Conservation (phyloP, 345 rosid species). For the Populus alba region DNA sequence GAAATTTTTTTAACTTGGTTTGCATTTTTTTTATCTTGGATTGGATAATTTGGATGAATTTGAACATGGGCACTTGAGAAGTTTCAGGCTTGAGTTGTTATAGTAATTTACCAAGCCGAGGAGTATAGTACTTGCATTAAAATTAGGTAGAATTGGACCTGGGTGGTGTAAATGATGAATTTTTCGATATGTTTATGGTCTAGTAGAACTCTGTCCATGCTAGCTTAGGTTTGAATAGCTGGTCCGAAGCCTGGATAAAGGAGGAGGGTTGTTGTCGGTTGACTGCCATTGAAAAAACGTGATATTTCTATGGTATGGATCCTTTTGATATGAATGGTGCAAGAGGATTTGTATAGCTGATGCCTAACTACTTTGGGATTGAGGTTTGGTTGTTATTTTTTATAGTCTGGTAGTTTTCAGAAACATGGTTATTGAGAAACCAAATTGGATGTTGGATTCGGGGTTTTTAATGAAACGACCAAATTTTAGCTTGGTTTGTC, state of each 20-base stretch:
- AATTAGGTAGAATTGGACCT: neutral
- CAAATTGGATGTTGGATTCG: too few relatives aligned
- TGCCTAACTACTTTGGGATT: too few relatives aligned
- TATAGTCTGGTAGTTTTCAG: too few relatives aligned
- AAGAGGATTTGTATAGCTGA: too few relatives aligned
- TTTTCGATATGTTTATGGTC: neutral
- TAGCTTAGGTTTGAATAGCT: neutral
- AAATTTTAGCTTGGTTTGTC: neutral
- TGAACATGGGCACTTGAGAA: neutral
- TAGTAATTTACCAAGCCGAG: neutral
- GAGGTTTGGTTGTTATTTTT: too few relatives aligned
- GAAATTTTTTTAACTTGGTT: neutral
- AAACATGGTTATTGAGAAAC: too few relatives aligned
- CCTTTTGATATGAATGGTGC: too few relatives aligned
- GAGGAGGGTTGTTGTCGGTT: neutral
- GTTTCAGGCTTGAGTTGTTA: neutral
- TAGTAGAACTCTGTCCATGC: neutral
- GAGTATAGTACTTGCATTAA: neutral
- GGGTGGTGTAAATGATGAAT: neutral
- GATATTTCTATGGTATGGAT: neutral
- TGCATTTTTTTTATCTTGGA: neutral
- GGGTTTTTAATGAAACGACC: too few relatives aligned
- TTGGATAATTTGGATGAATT: neutral
- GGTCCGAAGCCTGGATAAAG: neutral
- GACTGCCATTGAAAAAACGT: neutral